Evolutionary conservation across 768 basidiomycete genomes (phyloP), one percentile per base, ranked within the genome.

Genomic region (Auriscalpium microsporum): DNA sequence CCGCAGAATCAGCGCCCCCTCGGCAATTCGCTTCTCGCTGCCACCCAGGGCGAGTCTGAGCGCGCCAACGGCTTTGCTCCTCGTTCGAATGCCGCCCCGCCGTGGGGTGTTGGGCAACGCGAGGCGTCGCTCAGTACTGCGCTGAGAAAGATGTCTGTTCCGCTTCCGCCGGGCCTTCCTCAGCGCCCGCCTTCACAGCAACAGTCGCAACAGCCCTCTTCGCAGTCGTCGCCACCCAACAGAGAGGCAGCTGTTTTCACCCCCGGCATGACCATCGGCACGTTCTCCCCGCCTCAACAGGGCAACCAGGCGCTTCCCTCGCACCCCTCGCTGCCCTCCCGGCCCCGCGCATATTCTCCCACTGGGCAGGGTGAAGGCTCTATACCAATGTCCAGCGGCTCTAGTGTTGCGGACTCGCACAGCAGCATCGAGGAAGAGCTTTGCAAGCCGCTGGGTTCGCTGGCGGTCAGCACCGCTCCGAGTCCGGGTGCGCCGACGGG

Each of bases 391-490:
- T 73, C 74, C 1, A 73, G 73, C 45, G 63, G 72, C 0, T 77
- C 77, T 8, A 78, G 77, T 50, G 72, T 71, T 36, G 71, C 76
- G 45, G 77, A 73, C 14, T 69, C 68, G 17, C 67, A 65, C 44
- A 65, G 64, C 50, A 63, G 69, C 28, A 63, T 64, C 16, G 71
- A 72, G n/a, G 68, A 69, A 14, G 72, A 72, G 6, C 59, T 73
- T n/a, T 58, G 66, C 5, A 64, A 65, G 40, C 62, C 66, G 16
- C 61, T 71, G 33, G 64, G 65, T 46, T 78, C 71, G 16, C 69
- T 83, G 2, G 77, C 77, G 13, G 76, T 86, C 49, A 80, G 74
- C 56, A 83, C 79, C 21, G 42, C 53, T 16, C 48, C 55, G 28
- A 28, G 28, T 28, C 28, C 28, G 28, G 28, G 28, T 21, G 37